Conservation (phyloP, 805 yeast genomes). For the Clavispora fructus region DNA sequence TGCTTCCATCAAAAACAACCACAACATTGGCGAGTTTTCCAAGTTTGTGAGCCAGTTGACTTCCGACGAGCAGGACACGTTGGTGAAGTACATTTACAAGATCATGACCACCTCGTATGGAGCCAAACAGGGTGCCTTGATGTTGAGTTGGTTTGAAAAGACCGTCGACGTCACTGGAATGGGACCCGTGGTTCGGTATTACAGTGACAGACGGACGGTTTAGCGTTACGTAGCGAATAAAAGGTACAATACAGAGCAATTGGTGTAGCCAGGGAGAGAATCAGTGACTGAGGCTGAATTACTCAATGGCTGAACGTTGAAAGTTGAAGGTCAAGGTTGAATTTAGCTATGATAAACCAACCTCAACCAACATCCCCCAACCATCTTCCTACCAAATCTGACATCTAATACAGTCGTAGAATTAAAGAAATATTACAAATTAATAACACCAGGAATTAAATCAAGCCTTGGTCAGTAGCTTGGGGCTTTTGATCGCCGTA, state of each 20-base stretch:
- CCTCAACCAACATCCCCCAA: too few species aligned
- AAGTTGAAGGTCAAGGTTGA: too few species aligned
- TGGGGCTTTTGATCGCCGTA: slow-evolving; percentile 1
- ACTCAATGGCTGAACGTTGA: too few species aligned
- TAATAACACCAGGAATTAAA: background rate
- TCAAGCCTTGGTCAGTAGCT: background rate
- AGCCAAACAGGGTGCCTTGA: slow-evolving; percentile 78
- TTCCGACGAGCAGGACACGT: slow-evolving; percentile 64
- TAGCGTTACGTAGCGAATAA: slow-evolving; percentile 20
- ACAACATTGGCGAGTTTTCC: slow-evolving; percentile 63
- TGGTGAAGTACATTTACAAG: slow-evolving; percentile 80
- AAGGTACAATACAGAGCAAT: background rate
- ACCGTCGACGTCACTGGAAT: slow-evolving; percentile 79
- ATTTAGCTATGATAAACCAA: too few species aligned
- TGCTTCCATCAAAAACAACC: slow-evolving; percentile 43
- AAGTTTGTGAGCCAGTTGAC: slow-evolving; percentile 54
- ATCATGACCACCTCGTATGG: slow-evolving; percentile 77
- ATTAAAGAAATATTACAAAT: background rate
- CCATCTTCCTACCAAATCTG: too few species aligned
- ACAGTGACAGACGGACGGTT: slow-evolving; percentile 80
- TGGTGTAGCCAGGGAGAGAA: too few species aligned
- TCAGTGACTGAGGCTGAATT: too few species aligned
- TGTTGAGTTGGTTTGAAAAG: slow-evolving; percentile 90
- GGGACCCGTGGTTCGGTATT: slow-evolving; percentile 81
- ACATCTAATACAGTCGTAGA: background rate